These are phyloP conservation scores for Bryoglossum gracile DNA, from an alignment of 495 filamentous ascomycete species.

Conservation along the genomic window DNA sequence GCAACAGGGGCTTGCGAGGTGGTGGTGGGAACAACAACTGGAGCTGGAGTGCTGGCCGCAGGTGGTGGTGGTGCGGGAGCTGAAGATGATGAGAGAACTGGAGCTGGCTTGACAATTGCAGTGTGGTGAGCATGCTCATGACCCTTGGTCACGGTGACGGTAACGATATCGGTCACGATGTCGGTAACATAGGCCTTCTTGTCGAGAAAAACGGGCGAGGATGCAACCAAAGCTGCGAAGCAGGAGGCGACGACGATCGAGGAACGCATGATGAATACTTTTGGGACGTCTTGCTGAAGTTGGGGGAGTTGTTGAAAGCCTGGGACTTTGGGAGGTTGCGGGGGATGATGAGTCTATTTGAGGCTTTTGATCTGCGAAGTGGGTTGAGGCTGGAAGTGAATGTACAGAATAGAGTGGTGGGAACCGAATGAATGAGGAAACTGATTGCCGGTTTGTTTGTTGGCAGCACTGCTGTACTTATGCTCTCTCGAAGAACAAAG, in stretches of 20 bases:
- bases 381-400: too few relatives aligned
- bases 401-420: too few relatives aligned
- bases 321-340: constrained; percentile 9
- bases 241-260: constrained; percentile 54
- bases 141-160: constrained; percentile 50
- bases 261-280: constrained; percentile 75
- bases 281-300: too few relatives aligned
- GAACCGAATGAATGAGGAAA: too few relatives aligned
- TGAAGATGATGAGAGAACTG: constrained; percentile 13
- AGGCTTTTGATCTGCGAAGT: too few relatives aligned
- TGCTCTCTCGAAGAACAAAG: constrained; percentile 28
- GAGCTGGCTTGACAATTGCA: not conserved
- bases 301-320: constrained; percentile 23
- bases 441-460: too few relatives aligned
- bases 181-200: constrained; percentile 47
- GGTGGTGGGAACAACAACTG: constrained; percentile 5
- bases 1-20: constrained; percentile 8
- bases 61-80: constrained; percentile 12
- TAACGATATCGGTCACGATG: constrained; percentile 49
- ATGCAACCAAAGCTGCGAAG: constrained; percentile 54
- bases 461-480: constrained; percentile 26
- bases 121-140: constrained; percentile 18
- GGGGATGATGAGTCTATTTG: constrained; percentile 6
- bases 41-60: constrained; percentile 9
- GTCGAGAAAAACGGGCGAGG: constrained; percentile 47